Evolutionary conservation across 2,329 filamentous ascomycete genomes (phyloP), one percentile per base, ranked within the genome.

Genomic region (Colletotrichum phormii): DNA sequence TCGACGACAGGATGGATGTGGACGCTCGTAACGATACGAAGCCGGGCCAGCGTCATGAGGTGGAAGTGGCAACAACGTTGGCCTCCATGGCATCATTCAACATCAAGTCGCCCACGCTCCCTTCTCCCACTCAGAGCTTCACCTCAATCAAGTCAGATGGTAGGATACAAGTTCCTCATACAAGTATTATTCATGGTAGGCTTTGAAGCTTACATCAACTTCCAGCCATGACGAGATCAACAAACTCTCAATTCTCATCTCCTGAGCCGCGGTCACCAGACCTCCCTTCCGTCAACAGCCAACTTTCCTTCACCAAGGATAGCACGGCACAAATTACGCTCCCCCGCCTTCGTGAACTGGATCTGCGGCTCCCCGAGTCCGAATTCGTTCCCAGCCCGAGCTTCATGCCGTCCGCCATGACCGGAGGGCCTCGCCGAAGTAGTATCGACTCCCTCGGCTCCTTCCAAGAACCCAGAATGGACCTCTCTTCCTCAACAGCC

Each of bases 31-130:
- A 70, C 64, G 60, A 67, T 15, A 29, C 42, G 24, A 74, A 61
- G 58, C 72, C 59, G 46, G 71, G 70, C 29, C 71, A 58, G 42
- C 61, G 66, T 29, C 64, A 64, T 62, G 73, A 74, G 24, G 70
- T 70, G 22, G 73, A 74, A 58, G 65, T 71, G 13, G 70, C 73
- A 31, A 73, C 59, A 4, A 66, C 71, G 18, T 53, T 75, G 13
- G 67, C 71, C 63, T 74, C 73, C 11, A 71, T 74, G 73, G 67
- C 71, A 35, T 66, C 71, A 33, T 74, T 74, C 72, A 74, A 72
- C 63, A 42, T 74, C 35, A 74, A 74, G 53, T 72, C 64, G 22
- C 72, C 68, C 24, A 67, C 64, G 8, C 42, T 72, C 29, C 72
- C 68, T 49, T 71, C 71, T 9, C 71, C 71, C 29, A 71, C 71